phyloP scores from a whole-genome alignment of 2,329 filamentous ascomycete species.

The Talaromyces sp. region DNA sequence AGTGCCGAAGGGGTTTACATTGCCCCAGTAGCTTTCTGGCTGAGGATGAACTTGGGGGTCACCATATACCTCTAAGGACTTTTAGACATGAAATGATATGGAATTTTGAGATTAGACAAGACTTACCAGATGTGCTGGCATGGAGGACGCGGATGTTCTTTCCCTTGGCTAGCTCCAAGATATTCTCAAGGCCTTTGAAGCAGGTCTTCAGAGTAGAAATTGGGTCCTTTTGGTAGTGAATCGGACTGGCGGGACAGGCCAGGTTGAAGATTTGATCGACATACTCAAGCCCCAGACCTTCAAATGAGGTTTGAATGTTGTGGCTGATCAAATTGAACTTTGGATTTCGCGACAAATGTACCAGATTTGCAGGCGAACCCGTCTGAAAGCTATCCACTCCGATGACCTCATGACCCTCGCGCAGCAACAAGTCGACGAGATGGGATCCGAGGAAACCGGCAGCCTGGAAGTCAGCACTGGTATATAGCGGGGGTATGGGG shows the following conservation, averaged over 20 bases:
- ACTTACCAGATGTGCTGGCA: slow-evolving; percentile 33
- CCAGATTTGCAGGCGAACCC: slow-evolving; percentile 12
- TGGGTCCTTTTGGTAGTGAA: slow-evolving; percentile 36
- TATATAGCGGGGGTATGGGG: too few relatives aligned
- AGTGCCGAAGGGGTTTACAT: slow-evolving; percentile 47
- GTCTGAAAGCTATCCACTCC: slow-evolving; percentile 21
- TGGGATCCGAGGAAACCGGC: slow-evolving; percentile 22
- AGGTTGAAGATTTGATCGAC: slow-evolving; percentile 38
- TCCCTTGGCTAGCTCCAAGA: slow-evolving; percentile 32
- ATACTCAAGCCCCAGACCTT: slow-evolving; percentile 6
- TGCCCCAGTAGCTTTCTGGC: slow-evolving; percentile 39
- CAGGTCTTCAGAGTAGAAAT: slow-evolving; percentile 35
- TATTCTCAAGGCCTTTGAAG: slow-evolving; percentile 36
- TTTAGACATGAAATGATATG: neutral
- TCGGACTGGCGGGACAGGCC: slow-evolving; percentile 36
- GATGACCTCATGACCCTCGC: slow-evolving; percentile 14
- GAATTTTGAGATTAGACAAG: neutral
- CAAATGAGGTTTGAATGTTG: slow-evolving; percentile 14
- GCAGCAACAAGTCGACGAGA: slow-evolving; percentile 19
- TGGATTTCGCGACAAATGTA: slow-evolving; percentile 10
- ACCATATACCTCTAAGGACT: slow-evolving; percentile 32
- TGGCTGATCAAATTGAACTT: slow-evolving; percentile 18
- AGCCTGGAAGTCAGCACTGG: slow-evolving; percentile 10
- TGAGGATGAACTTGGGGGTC: slow-evolving; percentile 36
- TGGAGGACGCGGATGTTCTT: slow-evolving; percentile 33